phyloP scores from a whole-genome alignment of 73 alveolate species.

The Paramecium caudatum region DNA sequence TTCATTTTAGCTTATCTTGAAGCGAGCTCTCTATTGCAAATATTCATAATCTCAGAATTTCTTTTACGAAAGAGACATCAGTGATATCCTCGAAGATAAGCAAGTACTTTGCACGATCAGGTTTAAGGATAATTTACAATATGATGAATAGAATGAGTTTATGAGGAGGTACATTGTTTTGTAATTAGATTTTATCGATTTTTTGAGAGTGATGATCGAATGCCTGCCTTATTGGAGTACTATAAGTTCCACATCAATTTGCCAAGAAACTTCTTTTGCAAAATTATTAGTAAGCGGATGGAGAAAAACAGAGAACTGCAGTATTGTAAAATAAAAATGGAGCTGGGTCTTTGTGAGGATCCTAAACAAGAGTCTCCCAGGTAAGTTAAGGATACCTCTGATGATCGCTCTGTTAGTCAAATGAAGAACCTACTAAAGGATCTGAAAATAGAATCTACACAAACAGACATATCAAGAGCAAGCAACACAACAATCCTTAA shows the following conservation, averaged over 20 bases:
- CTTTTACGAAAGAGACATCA: constrained; percentile 48
- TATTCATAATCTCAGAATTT: constrained; percentile 40
- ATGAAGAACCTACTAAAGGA: constrained; percentile 57
- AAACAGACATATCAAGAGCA: background rate
- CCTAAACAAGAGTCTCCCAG: background rate
- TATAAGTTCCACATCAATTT: constrained; percentile 53
- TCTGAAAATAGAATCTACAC: constrained; percentile 46
- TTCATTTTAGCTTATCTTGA: background rate
- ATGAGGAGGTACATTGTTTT: constrained; percentile 38
- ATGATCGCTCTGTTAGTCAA: constrained; percentile 29
- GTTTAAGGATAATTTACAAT: background rate
- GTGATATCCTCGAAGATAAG: constrained; percentile 26
- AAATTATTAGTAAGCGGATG: background rate
- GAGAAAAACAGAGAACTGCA: background rate
- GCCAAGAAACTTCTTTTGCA: background rate
- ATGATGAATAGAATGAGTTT: background rate
- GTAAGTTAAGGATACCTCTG: constrained; percentile 24
- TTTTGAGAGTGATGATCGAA: constrained; percentile 18
- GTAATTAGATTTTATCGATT: constrained; percentile 50
- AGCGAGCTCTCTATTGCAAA: constrained; percentile 50
- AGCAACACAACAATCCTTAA: constrained; percentile 38
- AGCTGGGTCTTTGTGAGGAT: constrained; percentile 21
- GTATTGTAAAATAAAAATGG: constrained; percentile 21
- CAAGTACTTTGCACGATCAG: background rate
- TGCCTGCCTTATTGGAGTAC: constrained; percentile 39